Conservation (phyloP, 495 filamentous ascomycete genomes). For the Durotheca rogersii region DNA sequence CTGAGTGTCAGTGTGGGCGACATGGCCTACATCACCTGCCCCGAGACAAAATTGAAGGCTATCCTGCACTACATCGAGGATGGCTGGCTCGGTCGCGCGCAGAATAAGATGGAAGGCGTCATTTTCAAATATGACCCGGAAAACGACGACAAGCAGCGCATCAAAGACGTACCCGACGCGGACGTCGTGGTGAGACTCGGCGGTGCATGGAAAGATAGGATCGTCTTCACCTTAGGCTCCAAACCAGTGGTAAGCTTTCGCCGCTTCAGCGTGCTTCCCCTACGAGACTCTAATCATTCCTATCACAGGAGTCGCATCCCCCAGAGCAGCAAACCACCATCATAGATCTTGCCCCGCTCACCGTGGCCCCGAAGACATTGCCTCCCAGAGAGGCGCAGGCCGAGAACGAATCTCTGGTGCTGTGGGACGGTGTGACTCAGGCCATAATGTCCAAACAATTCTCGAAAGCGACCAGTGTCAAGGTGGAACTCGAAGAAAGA, state of each 20-base stretch:
- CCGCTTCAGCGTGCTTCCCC: neutral
- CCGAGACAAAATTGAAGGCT: constrained; percentile 81
- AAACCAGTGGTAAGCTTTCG: constrained; percentile 50
- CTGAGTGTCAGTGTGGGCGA: constrained; percentile 87
- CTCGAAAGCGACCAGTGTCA: constrained; percentile 77
- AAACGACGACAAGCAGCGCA: constrained; percentile 71
- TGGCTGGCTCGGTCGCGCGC: constrained; percentile 87
- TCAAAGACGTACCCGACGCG: constrained; percentile 81
- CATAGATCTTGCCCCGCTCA: constrained; percentile 80
- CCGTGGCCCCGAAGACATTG: constrained; percentile 70
- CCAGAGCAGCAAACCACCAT: constrained; percentile 67
- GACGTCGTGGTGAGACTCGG: constrained; percentile 82
- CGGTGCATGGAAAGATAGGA: constrained; percentile 73
- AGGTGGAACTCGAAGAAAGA: constrained; percentile 87
- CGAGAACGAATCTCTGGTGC: constrained; percentile 83
- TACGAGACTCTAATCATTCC: constrained; percentile 6
- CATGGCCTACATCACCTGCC: constrained; percentile 79
- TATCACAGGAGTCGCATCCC: constrained; percentile 41
- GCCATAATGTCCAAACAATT: constrained; percentile 87
- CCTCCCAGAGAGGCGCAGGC: constrained; percentile 77
- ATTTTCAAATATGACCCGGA: constrained; percentile 84
- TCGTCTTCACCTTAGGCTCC: constrained; percentile 53
- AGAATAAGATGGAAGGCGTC: constrained; percentile 88
- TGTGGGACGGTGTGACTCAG: constrained; percentile 83
- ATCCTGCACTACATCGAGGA: constrained; percentile 93